Conservation (phyloP, 805 yeast genomes). For the Candida peoriensis region DNA sequence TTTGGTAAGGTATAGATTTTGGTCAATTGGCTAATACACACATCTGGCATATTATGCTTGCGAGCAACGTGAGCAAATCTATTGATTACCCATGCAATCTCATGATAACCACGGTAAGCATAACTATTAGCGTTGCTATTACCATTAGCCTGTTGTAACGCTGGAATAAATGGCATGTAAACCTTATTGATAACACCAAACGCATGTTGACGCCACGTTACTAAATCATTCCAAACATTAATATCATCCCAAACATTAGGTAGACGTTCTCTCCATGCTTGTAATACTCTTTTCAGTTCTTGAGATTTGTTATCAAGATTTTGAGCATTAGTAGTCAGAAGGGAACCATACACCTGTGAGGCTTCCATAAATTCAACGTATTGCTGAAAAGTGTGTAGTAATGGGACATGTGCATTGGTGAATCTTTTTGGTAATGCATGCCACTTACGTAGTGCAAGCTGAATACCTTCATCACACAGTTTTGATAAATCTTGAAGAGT, state of each 20-base stretch:
- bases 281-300: slow-evolving; percentile 88
- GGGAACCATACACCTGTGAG: slow-evolving; percentile 82
- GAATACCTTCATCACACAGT: slow-evolving; percentile 94
- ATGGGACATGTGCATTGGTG: slow-evolving; percentile 81
- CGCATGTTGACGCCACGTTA: slow-evolving; percentile 98
- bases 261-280: slow-evolving; percentile 96
- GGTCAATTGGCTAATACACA: slow-evolving; percentile 86
- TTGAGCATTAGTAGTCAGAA: slow-evolving; percentile 86
- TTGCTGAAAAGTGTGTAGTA: slow-evolving; percentile 93
- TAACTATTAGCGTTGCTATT: slow-evolving; percentile 77
- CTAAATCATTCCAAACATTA: slow-evolving; percentile 94
- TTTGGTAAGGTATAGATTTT: slow-evolving; percentile 94
- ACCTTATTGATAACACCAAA: slow-evolving; percentile 93
- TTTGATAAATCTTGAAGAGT: slow-evolving; percentile 79
- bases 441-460: slow-evolving; percentile 89
- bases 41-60: slow-evolving; percentile 94
- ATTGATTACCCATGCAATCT: slow-evolving; percentile 98
- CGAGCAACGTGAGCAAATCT: slow-evolving; percentile 98
- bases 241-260: slow-evolving; percentile 98
- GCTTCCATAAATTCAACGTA: slow-evolving; percentile 98
- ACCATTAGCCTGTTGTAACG: slow-evolving; percentile 66
- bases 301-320: slow-evolving; percentile 90
- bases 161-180: slow-evolving; percentile 87
- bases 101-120: slow-evolving; percentile 97
- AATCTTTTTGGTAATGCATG: slow-evolving; percentile 72